Evolutionary conservation across 306 rosid genomes (phyloP).

Genomic region (Gynostemma pentaphyllum): DNA sequence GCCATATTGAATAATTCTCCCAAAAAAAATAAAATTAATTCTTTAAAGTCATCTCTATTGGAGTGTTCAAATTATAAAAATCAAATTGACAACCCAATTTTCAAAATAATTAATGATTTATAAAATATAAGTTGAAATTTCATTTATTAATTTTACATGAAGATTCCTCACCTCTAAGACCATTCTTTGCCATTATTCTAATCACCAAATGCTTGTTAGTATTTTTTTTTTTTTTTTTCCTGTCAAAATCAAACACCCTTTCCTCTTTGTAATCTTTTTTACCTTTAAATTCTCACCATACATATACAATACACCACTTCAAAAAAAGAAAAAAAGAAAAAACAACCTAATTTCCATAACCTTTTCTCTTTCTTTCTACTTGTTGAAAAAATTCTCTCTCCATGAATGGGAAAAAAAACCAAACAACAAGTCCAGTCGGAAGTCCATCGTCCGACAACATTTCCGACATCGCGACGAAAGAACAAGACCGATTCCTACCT

Average conservation of each 20-base stretch:
- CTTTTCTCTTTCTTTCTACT: neutral
- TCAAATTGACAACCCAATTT: too few relatives aligned
- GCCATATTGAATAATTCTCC: too few relatives aligned
- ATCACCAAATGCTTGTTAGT: neutral
- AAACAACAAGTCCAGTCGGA: slow-evolving; percentile 42
- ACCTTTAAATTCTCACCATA: slow-evolving; percentile 24
- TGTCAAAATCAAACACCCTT: slow-evolving; percentile 33
- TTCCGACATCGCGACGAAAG: slow-evolving; percentile 49
- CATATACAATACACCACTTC: slow-evolving; percentile 17
- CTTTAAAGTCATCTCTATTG: too few relatives aligned
- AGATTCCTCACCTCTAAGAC: slow-evolving; percentile 20
- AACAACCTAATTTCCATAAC: slow-evolving; percentile 13
- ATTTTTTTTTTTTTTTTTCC: slow-evolving; percentile 8
- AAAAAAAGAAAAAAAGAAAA: too few relatives aligned
- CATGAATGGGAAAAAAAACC: slow-evolving; percentile 53
- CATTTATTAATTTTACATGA: neutral
- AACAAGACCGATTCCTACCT: slow-evolving; percentile 77
- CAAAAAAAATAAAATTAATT: too few relatives aligned
- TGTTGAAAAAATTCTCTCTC: neutral
- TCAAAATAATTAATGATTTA: too few relatives aligned
- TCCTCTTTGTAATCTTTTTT: neutral
- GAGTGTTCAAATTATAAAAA: too few relatives aligned
- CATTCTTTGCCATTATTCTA: slow-evolving; percentile 26
- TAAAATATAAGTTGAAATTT: too few relatives aligned
- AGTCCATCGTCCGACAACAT: slow-evolving; percentile 61